Base-by-base conservation (phyloP, 169 alveolate genomes). In the Ichthyophthirius multifiliis region DNA sequence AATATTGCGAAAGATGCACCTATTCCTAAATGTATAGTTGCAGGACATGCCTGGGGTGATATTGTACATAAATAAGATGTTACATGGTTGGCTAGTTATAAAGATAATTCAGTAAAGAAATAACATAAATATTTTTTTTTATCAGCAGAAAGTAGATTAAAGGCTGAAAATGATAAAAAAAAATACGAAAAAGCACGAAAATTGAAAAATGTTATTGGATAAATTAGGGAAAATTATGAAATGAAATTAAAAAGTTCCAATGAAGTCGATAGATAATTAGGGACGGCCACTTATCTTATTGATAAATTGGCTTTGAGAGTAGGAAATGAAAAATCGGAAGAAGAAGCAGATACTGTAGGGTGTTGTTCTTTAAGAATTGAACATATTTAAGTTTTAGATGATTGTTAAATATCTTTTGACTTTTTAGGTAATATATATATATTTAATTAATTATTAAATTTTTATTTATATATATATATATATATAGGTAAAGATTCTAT, bases 331-430 rank as follows among this genome's bases (percentile, higher is more conserved):
- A 99, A 99, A 90, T 98, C 97, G 64, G 98, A 97, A 4, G 99
- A 98, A 64, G 99, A 98, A 89, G 99, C 99, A 20, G 99, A 99
- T 87, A 99, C 99, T 0, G 99, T 98, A 39, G 99, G 99, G 43
- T 98, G 99, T 92, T 98, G 99, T 90, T 95, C 99, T 76, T 89
- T 99, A 55, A 96, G 99, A 63, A 99, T 97, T 13, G 99, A 98
- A 85, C 99, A 99, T 89, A 88, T 98, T 39, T 89, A 93, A 78
- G 93, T 97, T 44, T 88, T 94, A 55, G 92, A 87, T 10, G 90
- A 90, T 64, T 74, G 87, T 77, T 43, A 78, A 46, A 90, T 98
- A 44, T 91, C 96, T 7, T 93, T 98, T 43, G 99, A 97, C 89
- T 98, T 98, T 89, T 92, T 98, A 74, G 99, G 71, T 55, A 55